Base-by-base conservation (phyloP, 495 filamentous ascomycete genomes). In the Neurospora terricola region DNA sequence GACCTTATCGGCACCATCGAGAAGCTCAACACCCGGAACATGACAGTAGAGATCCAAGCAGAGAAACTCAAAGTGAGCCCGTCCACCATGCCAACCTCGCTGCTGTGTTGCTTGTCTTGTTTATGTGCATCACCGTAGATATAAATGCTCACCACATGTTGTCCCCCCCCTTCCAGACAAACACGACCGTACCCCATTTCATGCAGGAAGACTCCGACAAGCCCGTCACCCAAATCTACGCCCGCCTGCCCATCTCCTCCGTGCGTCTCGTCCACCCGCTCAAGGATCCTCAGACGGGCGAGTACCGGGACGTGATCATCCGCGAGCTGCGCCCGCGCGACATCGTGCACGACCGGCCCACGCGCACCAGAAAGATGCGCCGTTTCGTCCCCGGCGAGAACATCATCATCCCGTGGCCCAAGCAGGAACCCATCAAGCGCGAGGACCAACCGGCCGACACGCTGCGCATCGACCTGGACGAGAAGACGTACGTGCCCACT, bases 201-300 rank as follows among this genome's bases (percentile, higher is more conserved):
- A 80, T 90, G 72, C 70, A 77, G 14, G 72, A 83, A 34, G 82
- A 87, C 71, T 75, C 78, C 27, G 42, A 45, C 18, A 73, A 76
- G 45, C 83, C 83, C 18, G 82, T 89, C 82, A 84, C 43, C 21
- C 69, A 85, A 10, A 74, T 86, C 38, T 77, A 83, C 59, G 69
- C 86, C 68, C 84, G 87, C 10, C 78, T 97, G 21, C 84, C 91
- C 72, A 83, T 95, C 75, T 86, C 88, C 27, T 79, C 90, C 70
- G 86, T 98, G 73, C 91, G 92, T 45, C 91, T 96, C n/a, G 92
- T 98, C 34, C 87, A 91, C 79, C 88, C 92, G 10, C 83, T 96
- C 72, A 81, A 82, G 18, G 89, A 94, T 79, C 87, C 89, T 12
- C 76, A 78, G 39, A 92, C 90, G 12, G 88, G 89, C 73, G 75